phyloP scores from a whole-genome alignment of 257 asterid species.

The Capsicum baccatum region DNA sequence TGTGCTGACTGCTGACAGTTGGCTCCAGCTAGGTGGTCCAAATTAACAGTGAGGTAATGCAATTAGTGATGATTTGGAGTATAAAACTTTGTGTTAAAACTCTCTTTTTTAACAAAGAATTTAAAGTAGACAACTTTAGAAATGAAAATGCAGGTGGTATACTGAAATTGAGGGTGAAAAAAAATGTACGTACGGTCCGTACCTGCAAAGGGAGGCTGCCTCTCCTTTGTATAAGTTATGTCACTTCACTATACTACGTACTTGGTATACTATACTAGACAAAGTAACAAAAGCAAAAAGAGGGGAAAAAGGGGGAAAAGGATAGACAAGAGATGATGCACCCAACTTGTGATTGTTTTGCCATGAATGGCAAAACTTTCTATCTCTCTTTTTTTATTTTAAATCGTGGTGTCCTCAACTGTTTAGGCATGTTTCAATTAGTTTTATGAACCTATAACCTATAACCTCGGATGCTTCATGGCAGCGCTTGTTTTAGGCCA shows the following conservation, averaged over 20 bases:
- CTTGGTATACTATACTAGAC: neutral
- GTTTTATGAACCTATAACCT: rapidly evolving
- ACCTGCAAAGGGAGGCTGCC: neutral
- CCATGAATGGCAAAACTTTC: neutral
- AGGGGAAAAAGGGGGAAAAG: neutral
- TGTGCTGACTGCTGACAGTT: neutral
- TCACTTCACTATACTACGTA: neutral
- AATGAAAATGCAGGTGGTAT: neutral
- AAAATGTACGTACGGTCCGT: slow-evolving; percentile 14
- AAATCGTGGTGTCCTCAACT: neutral
- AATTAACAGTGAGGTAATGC: neutral
- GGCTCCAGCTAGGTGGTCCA: slow-evolving; percentile 22
- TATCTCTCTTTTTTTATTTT: neutral
- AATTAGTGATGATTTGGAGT: neutral
- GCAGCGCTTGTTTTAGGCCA: neutral
- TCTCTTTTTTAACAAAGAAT: neutral
- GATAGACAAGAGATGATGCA: neutral
- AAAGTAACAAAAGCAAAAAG: neutral
- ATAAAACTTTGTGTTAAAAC: neutral
- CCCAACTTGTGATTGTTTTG: slow-evolving; percentile 16
- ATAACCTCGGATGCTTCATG: neutral
- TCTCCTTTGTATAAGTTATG: neutral
- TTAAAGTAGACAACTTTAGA: neutral
- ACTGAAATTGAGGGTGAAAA: neutral
- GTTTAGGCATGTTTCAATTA: neutral